Conservation (phyloP, 164 flowering plant species). For the Aristolochia contorta region DNA sequence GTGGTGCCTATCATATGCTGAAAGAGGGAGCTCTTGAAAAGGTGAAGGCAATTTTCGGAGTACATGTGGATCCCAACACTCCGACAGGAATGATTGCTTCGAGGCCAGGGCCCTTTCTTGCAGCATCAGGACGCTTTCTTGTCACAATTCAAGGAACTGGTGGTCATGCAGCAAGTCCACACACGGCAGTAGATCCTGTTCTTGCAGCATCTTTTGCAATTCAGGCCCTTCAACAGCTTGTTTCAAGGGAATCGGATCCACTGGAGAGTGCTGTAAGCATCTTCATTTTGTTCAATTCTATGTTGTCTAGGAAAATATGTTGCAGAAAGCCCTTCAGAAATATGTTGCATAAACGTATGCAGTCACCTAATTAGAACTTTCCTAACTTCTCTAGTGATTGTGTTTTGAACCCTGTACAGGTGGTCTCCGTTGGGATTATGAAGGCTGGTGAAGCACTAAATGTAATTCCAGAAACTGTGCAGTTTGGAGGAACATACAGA, state of each 20-base stretch:
- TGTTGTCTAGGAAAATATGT: background rate
- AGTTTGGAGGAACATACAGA: conserved; percentile 64
- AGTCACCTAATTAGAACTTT: background rate
- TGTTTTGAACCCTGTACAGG: conserved; percentile 14
- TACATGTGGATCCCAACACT: conserved; percentile 49
- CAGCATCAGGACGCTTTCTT: conserved; percentile 40
- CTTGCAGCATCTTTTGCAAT: conserved; percentile 51
- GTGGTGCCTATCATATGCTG: conserved; percentile 72
- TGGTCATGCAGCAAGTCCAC: conserved; percentile 52
- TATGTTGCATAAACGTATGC: background rate
- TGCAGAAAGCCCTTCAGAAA: background rate
- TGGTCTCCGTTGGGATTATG: conserved; percentile 47
- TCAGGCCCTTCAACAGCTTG: conserved; percentile 50
- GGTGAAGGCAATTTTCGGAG: conserved; percentile 45
- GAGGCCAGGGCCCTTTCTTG: conserved; percentile 56
- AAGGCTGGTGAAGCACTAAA: conserved; percentile 41
- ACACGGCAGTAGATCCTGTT: conserved; percentile 38
- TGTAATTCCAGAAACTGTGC: conserved; percentile 50
- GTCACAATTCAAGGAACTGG: conserved; percentile 45
- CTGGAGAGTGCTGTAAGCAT: conserved; percentile 40
- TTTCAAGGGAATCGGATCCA: conserved; percentile 71
- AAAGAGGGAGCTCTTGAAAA: conserved; percentile 55
- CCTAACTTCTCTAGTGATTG: background rate
- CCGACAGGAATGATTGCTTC: conserved; percentile 45
- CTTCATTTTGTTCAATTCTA: background rate